phyloP scores from a whole-genome alignment of 208 protist genomes.

The Leishmania guyanensis region DNA sequence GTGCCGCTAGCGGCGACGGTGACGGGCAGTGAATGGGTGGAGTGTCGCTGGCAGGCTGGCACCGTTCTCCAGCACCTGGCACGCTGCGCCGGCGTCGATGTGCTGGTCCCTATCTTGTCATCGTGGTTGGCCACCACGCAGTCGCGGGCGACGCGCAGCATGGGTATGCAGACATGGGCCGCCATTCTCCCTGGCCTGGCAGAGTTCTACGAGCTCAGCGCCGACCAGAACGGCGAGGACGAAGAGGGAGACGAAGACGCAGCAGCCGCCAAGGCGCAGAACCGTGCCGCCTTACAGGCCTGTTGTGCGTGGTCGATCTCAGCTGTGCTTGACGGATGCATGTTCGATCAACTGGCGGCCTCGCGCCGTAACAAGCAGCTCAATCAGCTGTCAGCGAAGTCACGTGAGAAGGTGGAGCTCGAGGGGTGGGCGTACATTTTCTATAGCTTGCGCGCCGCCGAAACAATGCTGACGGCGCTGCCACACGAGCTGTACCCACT shows the following conservation, averaged over 20 bases:
- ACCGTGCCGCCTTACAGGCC: conserved; percentile 42
- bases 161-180: conserved; percentile 77
- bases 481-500: conserved; percentile 57
- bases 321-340: conserved; percentile 58
- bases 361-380: conserved; percentile 30
- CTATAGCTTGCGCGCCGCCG: conserved; percentile 78
- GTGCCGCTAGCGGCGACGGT: conserved; percentile 73
- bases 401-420: conserved; percentile 62
- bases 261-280: conserved; percentile 22
- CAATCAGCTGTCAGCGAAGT: conserved; percentile 35
- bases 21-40: conserved; percentile 60
- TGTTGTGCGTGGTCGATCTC: conserved; percentile 71
- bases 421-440: conserved; percentile 79
- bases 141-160: conserved; percentile 50
- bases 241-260: conserved; percentile 19
- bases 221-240: conserved; percentile 1
- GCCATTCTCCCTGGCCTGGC: conserved; percentile 57
- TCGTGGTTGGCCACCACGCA: conserved; percentile 53
- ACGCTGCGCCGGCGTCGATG: conserved; percentile 71
- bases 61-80: conserved; percentile 69
- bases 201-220: conserved; percentile 27
- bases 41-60: conserved; percentile 56
- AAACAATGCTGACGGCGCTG: conserved; percentile 55
- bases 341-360: conserved; percentile 59
- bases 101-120: conserved; percentile 70